phyloP scores from a whole-genome alignment of 768 basidiomycete species.

The Rossbeevera mucosa region DNA sequence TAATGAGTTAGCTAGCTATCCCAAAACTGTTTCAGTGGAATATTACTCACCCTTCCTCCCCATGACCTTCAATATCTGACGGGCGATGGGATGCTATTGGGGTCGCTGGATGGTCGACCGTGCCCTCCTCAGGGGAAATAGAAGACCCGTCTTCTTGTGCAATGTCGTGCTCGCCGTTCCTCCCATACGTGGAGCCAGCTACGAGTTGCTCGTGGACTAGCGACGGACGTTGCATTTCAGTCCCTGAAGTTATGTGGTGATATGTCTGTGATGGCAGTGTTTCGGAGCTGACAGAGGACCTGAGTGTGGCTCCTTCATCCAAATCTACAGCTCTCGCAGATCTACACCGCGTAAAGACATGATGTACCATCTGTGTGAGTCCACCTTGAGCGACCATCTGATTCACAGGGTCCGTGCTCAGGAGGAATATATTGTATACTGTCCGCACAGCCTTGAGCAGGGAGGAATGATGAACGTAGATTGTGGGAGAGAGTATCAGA shows the following conservation, averaged over 20 bases:
- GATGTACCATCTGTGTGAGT: conserved; percentile 96
- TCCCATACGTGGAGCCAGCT: not conserved
- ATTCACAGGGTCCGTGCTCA: conserved; percentile 85
- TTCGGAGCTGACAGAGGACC: conserved; percentile 24
- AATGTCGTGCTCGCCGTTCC: conserved; percentile 1
- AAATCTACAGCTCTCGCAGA: conserved; percentile 23
- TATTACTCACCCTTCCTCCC: conserved; percentile 22
- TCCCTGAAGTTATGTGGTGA: conserved; percentile 2
- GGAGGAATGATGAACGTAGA: conserved; percentile 92
- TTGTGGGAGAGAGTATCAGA: conserved; percentile 79
- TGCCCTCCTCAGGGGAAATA: not conserved
- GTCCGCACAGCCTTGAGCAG: conserved; percentile 94
- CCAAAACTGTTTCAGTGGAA: not conserved
- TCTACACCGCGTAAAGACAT: conserved; percentile 84
- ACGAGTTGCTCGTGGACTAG: not conserved
- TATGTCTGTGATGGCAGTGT: conserved; percentile 7
- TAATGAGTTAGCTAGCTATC: conserved; percentile 8
- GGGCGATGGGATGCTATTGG: not conserved
- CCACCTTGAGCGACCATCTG: conserved; percentile 99
- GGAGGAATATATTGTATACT: conserved; percentile 95
- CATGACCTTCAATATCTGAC: conserved; percentile 3
- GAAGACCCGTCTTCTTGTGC: not conserved
- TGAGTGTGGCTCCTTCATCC: conserved; percentile 14
- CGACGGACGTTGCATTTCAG: conserved; percentile 13
- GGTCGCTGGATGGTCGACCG: not conserved